Base-by-base conservation (phyloP, 352 stramenopile genomes). In the Phytophthora melonis region DNA sequence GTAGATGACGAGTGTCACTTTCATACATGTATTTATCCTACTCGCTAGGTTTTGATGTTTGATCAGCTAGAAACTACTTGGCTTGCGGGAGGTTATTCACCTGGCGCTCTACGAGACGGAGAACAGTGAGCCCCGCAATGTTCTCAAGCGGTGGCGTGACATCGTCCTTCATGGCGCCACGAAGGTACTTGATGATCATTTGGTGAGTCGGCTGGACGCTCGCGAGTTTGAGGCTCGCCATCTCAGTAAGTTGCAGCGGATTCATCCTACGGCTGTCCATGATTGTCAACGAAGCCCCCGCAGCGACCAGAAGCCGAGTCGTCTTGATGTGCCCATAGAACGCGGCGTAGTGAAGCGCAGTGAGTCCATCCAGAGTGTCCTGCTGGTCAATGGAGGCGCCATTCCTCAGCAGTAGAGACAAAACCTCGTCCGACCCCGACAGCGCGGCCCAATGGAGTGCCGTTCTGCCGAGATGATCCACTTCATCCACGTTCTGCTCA, bases 171-270 rank as follows among this genome's bases (percentile, higher is more conserved):
- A 95, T 95, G 32, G 86, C 77, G 25, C 88, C 84, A 43, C 88
- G 87, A n/a, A 95, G 62, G 60, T 91, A 93, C 65, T 93, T 92
- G 63, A 91, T 85, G 74, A 95, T 92, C 84, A 95, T 92, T 52
- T 93, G 87, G 54, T 95, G 88, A 19, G 86, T 91, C n/a, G 88
- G 88, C 65, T 93, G 86, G 43, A 93, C 86, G 69, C 82, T 95
- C 14, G 78, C 70, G n/a, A 93, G 66, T 63, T 89, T 90, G 34
- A 95, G 83, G 54, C 80, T 91, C 21, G 85, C 88, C 79, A 93
- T 93, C 57, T 95, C 88, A 1, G 83, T 83, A 7, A 94, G 58
- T 41, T 95, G 88, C 30, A 95, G 69, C 25, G 88, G 77, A 45
- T 90, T 93, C 62, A 94, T 74, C 61, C 86, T 90, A 39, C 87